Evolutionary conservation across 2,329 filamentous ascomycete species (phyloP).

Genomic region (Capronia epimyces): DNA sequence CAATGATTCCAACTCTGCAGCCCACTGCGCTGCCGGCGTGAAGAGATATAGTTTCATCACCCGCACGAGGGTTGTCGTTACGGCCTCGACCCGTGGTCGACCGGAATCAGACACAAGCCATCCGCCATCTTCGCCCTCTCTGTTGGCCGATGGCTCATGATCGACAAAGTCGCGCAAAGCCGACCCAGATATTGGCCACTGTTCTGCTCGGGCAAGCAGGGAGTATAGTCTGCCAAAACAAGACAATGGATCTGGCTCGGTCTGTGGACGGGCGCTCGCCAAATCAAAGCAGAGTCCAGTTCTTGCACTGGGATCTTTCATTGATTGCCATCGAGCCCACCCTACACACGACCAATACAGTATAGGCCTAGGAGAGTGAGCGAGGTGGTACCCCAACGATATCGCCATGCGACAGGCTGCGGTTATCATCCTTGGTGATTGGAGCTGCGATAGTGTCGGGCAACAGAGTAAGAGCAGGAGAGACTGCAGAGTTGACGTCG

Average conservation of each 20-base stretch:
- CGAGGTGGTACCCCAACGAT: background rate
- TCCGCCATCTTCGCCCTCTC: no score
- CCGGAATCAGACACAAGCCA: no score
- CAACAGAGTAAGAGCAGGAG: conserved; percentile 1
- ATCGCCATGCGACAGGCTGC: conserved; percentile 4
- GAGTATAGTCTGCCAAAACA: background rate
- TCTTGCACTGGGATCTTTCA: background rate
- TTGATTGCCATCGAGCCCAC: background rate
- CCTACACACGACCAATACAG: conserved; percentile 3
- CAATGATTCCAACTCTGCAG: no score
- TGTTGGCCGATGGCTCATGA: no score
- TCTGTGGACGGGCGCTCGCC: background rate
- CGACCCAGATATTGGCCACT: no score
- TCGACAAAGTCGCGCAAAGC: no score
- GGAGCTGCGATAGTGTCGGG: background rate
- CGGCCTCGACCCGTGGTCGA: no score
- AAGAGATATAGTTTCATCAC: no score
- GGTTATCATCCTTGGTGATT: conserved; percentile 1
- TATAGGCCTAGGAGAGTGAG: background rate
- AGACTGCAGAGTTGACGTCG: conserved; percentile 1
- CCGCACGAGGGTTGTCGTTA: no score
- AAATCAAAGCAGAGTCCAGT: conserved; percentile 2
- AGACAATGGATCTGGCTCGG: background rate
- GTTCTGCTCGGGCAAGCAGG: background rate
- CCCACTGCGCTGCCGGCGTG: no score